Evolutionary conservation across 2,329 filamentous ascomycete species (phyloP).

Genomic region (Pseudogymnoascus sp.): DNA sequence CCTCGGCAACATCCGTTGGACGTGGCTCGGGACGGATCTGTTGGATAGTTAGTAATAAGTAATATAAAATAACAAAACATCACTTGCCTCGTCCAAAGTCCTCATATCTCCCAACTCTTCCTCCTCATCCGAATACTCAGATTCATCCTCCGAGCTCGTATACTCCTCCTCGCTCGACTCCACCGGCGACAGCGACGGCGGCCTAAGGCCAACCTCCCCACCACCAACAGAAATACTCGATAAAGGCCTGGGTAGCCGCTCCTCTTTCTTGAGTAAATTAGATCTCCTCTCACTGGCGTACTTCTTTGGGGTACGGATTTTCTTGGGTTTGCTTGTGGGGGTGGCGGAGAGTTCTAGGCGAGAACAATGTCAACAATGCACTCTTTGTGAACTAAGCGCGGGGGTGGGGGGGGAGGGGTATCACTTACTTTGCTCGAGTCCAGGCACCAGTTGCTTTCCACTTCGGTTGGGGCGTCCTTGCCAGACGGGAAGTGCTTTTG

Average conservation of each 20-base stretch:
- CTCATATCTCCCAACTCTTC: conserved; percentile 25
- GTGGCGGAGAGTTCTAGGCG: neutral
- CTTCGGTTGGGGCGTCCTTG: neutral
- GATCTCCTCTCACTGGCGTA: neutral
- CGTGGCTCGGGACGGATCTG: conserved; percentile 24
- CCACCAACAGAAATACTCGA: neutral
- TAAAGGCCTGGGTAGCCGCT: neutral
- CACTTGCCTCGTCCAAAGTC: conserved; percentile 21
- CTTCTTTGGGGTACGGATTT: neutral
- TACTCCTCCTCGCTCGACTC: conserved; percentile 27
- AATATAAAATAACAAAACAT: neutral
- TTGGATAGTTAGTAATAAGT: neutral
- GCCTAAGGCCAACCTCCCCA: neutral
- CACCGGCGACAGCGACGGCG: conserved; percentile 18
- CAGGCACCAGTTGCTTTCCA: neutral
- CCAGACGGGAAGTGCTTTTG: conserved; percentile 5
- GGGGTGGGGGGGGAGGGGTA: neutral
- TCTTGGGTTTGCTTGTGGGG: neutral
- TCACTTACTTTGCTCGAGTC: neutral
- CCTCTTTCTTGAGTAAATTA: neutral
- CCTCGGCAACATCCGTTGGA: conserved; percentile 38
- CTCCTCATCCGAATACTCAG: conserved; percentile 22
- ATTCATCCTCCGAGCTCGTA: conserved; percentile 26
- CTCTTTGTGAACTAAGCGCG: neutral
- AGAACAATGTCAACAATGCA: neutral